These are phyloP conservation scores for Solanum bulbocastanum DNA, from an alignment of 257 asterid species.

Conservation along the genomic window DNA sequence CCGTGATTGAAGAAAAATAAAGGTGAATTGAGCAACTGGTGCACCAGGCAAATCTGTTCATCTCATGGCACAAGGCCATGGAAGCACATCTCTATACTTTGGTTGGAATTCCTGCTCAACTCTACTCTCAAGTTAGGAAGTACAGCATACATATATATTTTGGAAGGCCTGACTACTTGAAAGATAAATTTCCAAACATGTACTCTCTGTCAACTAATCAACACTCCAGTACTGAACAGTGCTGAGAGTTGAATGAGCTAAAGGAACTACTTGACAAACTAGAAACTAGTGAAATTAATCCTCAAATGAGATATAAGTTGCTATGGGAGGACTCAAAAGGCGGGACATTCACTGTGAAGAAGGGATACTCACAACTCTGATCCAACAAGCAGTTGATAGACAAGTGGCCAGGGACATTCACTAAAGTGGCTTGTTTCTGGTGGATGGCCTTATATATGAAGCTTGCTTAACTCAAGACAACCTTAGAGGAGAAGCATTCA, in stretches of 20 bases:
- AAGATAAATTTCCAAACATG: background rate
- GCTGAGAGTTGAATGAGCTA: background rate
- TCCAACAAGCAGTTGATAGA: background rate
- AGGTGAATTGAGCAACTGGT: background rate
- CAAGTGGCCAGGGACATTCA: background rate
- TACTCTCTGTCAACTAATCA: background rate
- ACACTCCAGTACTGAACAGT: background rate
- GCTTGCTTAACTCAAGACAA: background rate
- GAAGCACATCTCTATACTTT: background rate
- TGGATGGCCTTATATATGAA: background rate
- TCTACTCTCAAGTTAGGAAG: background rate
- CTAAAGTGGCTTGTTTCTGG: background rate
- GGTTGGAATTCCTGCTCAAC: background rate
- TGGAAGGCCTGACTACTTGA: background rate
- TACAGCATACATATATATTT: background rate
- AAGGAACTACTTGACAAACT: background rate
- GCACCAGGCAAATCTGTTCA: background rate
- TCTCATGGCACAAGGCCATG: background rate
- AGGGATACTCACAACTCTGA: background rate
- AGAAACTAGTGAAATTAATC: background rate
- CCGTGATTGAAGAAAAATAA: background rate
- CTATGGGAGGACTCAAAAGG: background rate
- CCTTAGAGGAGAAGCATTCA: background rate
- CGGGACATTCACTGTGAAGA: background rate
- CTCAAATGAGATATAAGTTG: background rate